A percentile compares a stretch with the other conserved stretches of the same genome.
These are phyloP conservation scores for Geotrichum bryndzae DNA, from an alignment of 1,139 yeast genomes.

Conservation along the genomic window DNA sequence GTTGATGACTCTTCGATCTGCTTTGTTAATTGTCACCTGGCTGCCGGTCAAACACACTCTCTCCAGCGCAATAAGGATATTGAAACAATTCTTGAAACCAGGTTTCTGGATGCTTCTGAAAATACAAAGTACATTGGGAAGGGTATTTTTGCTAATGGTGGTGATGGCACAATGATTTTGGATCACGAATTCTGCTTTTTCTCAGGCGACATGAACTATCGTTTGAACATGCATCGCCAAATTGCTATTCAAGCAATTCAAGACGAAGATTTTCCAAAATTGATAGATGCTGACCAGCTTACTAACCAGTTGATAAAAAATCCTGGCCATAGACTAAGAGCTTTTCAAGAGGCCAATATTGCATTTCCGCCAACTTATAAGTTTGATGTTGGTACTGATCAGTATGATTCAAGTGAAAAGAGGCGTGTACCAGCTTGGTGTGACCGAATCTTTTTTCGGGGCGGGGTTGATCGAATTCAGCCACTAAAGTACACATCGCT, in stretches of 20 bases:
- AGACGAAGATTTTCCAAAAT: conserved; percentile 45
- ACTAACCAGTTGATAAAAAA: conserved; percentile 64
- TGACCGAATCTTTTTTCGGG: conserved; percentile 69
- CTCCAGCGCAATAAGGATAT: conserved; percentile 83
- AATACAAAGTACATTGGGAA: conserved; percentile 35
- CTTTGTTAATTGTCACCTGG: conserved; percentile 80
- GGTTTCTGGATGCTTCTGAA: conserved; percentile 47
- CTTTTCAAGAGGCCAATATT: conserved; percentile 71
- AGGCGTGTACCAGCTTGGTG: conserved; percentile 97
- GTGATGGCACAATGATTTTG: conserved; percentile 44
- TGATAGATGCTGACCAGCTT: conserved; percentile 73
- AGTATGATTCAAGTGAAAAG: conserved; percentile 82
- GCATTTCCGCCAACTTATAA: conserved; percentile 86
- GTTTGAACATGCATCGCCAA: conserved; percentile 65
- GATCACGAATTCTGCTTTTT: conserved; percentile 88
- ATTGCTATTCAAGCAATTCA: conserved; percentile 56
- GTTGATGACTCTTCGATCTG: conserved; percentile 71
- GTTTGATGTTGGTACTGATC: conserved; percentile 73
- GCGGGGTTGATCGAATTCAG: conserved; percentile 34
- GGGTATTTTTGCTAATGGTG: conserved; percentile 43
- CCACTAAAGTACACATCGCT: conserved; percentile 27
- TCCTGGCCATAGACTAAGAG: conserved; percentile 54
- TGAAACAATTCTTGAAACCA: conserved; percentile 56
- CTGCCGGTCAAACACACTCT: conserved; percentile 78
- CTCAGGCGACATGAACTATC: conserved; percentile 89